These are phyloP conservation scores for Salix purpurea DNA, from an alignment of 345 rosid genomes.

Conservation along the genomic window DNA sequence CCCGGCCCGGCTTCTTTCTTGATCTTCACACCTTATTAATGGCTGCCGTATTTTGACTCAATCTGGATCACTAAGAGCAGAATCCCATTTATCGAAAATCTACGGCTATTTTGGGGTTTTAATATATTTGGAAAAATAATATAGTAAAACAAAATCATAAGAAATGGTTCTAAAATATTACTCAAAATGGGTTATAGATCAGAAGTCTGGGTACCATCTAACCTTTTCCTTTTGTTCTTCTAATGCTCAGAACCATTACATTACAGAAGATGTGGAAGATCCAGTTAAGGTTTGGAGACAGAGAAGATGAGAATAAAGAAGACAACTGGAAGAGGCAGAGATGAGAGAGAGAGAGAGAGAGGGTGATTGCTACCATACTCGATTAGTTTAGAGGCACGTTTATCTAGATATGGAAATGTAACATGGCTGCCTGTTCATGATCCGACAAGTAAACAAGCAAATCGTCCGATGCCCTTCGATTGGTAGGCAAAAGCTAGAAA, in stretches of 20 bases:
- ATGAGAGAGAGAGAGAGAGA: conserved; percentile 5
- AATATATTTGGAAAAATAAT: no score
- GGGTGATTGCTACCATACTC: neutral
- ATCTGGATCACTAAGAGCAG: neutral
- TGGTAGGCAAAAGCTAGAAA: conserved; percentile 29
- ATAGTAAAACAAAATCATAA: no score
- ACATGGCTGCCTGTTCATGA: conserved; percentile 39
- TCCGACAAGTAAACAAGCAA: conserved; percentile 54
- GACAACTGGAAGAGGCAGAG: neutral
- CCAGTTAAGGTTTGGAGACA: neutral
- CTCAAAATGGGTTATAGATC: no score
- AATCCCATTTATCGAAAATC: conserved; percentile 8
- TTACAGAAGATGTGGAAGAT: neutral
- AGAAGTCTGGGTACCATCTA: no score
- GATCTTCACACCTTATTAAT: neutral
- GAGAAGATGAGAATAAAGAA: neutral
- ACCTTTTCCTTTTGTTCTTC: neutral
- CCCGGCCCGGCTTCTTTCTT: neutral
- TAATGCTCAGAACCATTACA: neutral
- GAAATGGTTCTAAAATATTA: no score
- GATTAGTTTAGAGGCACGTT: conserved; percentile 25
- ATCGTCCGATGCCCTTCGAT: conserved; percentile 46
- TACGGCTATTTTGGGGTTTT: neutral
- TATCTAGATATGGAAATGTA: conserved; percentile 33
- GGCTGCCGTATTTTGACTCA: neutral